A percentile compares a stretch with the other conserved stretches of the same genome.
Conservation (phyloP, 495 filamentous ascomycete species). For the Rhypophila decipiens region DNA sequence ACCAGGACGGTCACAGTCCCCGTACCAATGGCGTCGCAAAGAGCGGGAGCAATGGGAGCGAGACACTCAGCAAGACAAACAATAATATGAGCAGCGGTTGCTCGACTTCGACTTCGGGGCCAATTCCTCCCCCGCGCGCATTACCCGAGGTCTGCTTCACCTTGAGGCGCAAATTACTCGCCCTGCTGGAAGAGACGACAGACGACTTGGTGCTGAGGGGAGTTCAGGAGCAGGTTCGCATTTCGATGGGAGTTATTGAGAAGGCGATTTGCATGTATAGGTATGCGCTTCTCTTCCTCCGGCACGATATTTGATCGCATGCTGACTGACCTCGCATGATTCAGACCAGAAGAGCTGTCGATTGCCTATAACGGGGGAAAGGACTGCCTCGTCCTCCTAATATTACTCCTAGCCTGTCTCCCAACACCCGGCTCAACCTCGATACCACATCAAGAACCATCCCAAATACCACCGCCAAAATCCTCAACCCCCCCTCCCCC, state of each 20-base stretch:
- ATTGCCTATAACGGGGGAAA: conserved; percentile 98
- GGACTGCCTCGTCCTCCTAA: conserved; percentile 90
- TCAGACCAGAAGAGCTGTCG: conserved; percentile 69
- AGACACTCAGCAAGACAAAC: neutral
- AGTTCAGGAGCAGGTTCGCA: conserved; percentile 66
- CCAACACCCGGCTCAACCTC: conserved; percentile 26
- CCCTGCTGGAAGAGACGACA: conserved; percentile 57
- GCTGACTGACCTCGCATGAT: conserved; percentile 1
- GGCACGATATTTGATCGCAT: conserved; percentile 1
- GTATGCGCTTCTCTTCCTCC: neutral
- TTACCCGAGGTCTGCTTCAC: conserved; percentile 24
- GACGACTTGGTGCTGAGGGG: conserved; percentile 51
- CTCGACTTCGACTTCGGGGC: conserved; percentile 2
- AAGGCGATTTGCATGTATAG: conserved; percentile 66
- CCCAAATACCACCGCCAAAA: neutral
- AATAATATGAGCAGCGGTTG: neutral
- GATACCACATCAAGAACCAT: conserved; percentile 1
- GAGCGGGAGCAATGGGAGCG: neutral
- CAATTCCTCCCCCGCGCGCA: neutral
- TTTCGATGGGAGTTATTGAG: conserved; percentile 63
- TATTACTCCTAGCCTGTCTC: conserved; percentile 76
- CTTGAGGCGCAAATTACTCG: conserved; percentile 57
- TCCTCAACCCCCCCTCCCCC: conserved; percentile 10
- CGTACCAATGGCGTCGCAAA: conserved; percentile 14
- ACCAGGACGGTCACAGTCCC: conserved; percentile 8